Evolutionary conservation across 148 eudicot genomes (phyloP), one percentile per base, ranked within the genome.

Genomic region (Suaeda aralocaspica): DNA sequence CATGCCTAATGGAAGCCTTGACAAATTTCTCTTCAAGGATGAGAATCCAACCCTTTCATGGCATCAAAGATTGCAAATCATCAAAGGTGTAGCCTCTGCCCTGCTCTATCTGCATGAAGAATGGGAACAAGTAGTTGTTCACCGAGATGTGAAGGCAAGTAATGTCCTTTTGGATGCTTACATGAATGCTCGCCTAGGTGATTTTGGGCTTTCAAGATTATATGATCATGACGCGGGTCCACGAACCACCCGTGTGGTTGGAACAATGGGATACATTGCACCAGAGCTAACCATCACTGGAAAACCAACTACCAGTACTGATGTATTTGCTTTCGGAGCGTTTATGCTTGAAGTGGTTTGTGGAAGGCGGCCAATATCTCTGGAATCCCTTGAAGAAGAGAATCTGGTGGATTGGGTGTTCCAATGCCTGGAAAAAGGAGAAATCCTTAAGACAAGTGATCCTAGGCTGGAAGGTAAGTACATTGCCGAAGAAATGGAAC

Each of bases 1-100:
- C 67, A 85, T 87, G 87, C 87, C 85, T 18, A 87, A 87, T 69
- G 90, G 90, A 48, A 86, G 90, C 73, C 67, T 86, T 21, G 90
- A 86, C 22, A 82, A 53, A 50, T 78, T 59, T 55, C 30, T 86
- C 28, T 84, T 69, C 51, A 65, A 71, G 34, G 58, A 84, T 30
- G 71, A 80, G 0, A 29, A 70, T 6, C 6, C 36, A 24, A 60
- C 39, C 2, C 51, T 86, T 14, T 75, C 9, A 24, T 86, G 90
- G 90, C 76, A 65, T 29, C 84, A 84, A 31, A 73, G 90, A 69
- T 78, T 82, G 41, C 69, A 58, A n/a, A 72, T 86, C 69, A 74
- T 86, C 62, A 84, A 84, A 56, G 87, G 84, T 16, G 84, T 86
- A 19, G 87, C 86, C 0, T 78, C 79, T 18, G 86, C 81, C 3